Evolutionary conservation across 352 stramenopile genomes (phyloP).

Genomic region (Globisporangium polare): DNA sequence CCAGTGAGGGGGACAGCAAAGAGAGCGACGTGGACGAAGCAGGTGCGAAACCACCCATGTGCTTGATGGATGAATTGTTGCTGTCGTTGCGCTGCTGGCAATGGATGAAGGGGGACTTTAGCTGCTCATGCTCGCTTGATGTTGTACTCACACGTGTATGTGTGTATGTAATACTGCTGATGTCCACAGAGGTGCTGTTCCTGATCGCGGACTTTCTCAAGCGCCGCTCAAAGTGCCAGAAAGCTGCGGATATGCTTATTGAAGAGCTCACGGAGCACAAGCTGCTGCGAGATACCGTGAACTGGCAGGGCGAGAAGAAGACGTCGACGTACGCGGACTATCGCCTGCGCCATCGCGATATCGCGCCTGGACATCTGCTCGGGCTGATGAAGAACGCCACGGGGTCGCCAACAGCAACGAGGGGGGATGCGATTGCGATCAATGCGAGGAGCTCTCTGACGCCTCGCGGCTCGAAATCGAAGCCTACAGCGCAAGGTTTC

Average conservation of each 20-base stretch:
- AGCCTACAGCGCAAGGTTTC: not conserved
- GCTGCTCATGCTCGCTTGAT: not conserved
- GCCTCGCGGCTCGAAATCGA: not conserved
- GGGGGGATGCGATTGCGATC: slow-evolving; percentile 5
- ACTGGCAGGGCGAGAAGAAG: slow-evolving; percentile 56
- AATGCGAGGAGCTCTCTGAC: slow-evolving; percentile 1
- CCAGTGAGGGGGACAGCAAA: not conserved
- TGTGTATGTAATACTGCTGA: not conserved
- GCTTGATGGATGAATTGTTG: not conserved
- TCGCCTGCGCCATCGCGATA: slow-evolving; percentile 63
- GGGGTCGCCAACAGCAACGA: slow-evolving; percentile 19
- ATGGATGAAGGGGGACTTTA: not conserved
- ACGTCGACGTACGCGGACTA: slow-evolving; percentile 72
- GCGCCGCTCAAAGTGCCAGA: slow-evolving; percentile 53
- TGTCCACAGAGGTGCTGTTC: slow-evolving; percentile 68
- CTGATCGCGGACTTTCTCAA: slow-evolving; percentile 85
- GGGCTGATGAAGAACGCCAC: slow-evolving; percentile 37
- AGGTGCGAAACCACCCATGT: not conserved
- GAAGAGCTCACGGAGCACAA: slow-evolving; percentile 56
- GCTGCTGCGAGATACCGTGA: slow-evolving; percentile 50
- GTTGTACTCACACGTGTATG: not conserved
- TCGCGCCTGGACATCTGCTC: slow-evolving; percentile 63
- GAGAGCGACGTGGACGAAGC: slow-evolving; percentile 14
- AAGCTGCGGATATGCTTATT: slow-evolving; percentile 63
- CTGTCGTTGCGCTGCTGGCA: not conserved